A percentile compares a stretch with the other conserved stretches of the same genome.
Evolutionary conservation across 345 rosid genomes (phyloP).

Genomic region (Pistacia integerrima): DNA sequence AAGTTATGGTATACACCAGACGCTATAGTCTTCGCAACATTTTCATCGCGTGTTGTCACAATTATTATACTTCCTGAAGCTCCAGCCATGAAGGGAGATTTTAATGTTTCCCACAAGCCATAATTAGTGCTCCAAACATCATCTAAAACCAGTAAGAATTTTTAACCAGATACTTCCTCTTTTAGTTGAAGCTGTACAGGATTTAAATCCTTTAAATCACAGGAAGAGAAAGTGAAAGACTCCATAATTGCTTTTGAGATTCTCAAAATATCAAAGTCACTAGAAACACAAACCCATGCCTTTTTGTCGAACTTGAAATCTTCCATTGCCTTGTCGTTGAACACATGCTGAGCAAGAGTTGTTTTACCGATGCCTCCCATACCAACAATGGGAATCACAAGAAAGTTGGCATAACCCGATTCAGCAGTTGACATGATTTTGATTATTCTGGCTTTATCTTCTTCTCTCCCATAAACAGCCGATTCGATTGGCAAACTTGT

Average conservation of each 20-base stretch:
- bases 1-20: rapidly evolving
- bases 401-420: neutral
- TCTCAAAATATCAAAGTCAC: neutral
- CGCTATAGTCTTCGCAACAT: neutral
- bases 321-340: neutral
- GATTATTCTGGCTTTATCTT: neutral
- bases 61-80: neutral
- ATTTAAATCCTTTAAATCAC: neutral
- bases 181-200: neutral
- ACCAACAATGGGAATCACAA: neutral
- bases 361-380: slow-evolving; percentile 10
- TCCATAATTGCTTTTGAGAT: slow-evolving; percentile 2
- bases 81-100: neutral
- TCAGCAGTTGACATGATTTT: neutral
- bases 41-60: neutral
- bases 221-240: neutral
- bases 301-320: neutral
- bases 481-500: neutral
- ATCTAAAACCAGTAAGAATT: neutral
- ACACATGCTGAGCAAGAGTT: neutral
- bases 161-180: neutral
- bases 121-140: neutral
- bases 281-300: slow-evolving; percentile 11
- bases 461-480: neutral
- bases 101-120: neutral